phyloP scores from a whole-genome alignment of 495 filamentous ascomycete species.

The Tuber umbilicatum region DNA sequence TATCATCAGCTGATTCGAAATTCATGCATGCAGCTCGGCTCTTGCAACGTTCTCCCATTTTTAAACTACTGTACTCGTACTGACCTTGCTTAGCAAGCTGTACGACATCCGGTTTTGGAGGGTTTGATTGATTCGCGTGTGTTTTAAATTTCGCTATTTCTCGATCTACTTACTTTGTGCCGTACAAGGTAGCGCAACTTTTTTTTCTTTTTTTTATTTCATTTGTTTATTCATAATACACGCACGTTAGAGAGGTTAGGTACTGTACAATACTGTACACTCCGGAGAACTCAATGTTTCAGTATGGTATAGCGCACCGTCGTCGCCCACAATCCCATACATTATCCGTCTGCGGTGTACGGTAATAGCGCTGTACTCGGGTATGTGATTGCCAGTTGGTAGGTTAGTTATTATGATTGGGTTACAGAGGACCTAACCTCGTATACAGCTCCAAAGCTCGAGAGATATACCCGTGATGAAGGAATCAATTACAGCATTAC shows the following conservation, averaged over 20 bases:
- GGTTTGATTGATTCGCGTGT: neutral
- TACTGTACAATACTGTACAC: too few relatives aligned
- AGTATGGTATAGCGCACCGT: neutral
- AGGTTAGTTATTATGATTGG: too few relatives aligned
- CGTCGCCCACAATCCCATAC: neutral
- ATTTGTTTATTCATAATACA: neutral
- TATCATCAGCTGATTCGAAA: slow-evolving; percentile 39
- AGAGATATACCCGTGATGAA: too few relatives aligned
- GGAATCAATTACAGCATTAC: neutral
- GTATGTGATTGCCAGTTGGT: neutral
- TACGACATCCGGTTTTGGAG: neutral
- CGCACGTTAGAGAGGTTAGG: too few relatives aligned
- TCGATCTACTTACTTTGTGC: neutral
- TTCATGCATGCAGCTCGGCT: slow-evolving; percentile 38
- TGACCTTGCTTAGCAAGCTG: neutral
- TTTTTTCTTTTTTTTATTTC: neutral
- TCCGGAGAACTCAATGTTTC: neutral
- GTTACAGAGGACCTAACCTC: too few relatives aligned
- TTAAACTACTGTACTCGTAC: too few relatives aligned
- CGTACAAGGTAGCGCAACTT: too few relatives aligned
- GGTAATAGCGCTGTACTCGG: too few relatives aligned
- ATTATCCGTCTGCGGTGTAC: neutral
- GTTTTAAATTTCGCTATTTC: neutral
- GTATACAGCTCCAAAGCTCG: neutral
- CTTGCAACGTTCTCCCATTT: neutral